Evolutionary conservation across 345 rosid species (phyloP).

Genomic region (Moringa oleifera): DNA sequence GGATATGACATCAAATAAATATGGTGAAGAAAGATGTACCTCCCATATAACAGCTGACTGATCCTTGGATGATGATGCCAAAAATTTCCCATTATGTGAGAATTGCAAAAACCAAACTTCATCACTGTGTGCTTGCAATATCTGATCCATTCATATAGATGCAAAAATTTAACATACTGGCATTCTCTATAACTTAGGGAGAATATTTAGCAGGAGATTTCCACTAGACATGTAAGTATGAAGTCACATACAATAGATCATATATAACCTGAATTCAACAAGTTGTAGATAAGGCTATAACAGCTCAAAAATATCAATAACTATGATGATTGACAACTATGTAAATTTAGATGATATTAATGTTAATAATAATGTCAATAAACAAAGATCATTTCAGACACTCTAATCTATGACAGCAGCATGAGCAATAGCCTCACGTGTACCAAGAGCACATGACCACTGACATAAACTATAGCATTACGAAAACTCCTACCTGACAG

Average conservation of each 20-base stretch:
- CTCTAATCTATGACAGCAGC: background rate
- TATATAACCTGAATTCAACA: background rate
- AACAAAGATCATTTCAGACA: no score
- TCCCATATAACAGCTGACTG: conserved; percentile 60
- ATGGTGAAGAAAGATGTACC: conserved; percentile 27
- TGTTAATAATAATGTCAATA: background rate
- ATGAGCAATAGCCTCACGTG: no score
- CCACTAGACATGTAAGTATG: background rate
- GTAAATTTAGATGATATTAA: no score
- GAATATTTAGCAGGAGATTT: background rate
- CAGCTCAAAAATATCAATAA: background rate
- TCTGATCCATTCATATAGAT: conserved; percentile 41
- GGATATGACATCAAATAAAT: background rate
- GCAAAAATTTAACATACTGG: conserved; percentile 17
- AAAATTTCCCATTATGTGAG: conserved; percentile 62
- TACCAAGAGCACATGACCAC: no score
- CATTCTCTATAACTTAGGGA: background rate
- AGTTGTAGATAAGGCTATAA: background rate
- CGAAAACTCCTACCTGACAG: no score
- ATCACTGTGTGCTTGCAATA: conserved; percentile 55
- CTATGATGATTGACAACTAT: background rate
- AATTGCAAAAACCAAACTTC: conserved; percentile 81
- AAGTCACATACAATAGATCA: background rate
- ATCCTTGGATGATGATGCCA: conserved; percentile 70
- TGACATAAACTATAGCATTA: no score